Evolutionary conservation across 176 grass and related monocot species (phyloP).

Genomic region (Puccinellia tenuiflora): DNA sequence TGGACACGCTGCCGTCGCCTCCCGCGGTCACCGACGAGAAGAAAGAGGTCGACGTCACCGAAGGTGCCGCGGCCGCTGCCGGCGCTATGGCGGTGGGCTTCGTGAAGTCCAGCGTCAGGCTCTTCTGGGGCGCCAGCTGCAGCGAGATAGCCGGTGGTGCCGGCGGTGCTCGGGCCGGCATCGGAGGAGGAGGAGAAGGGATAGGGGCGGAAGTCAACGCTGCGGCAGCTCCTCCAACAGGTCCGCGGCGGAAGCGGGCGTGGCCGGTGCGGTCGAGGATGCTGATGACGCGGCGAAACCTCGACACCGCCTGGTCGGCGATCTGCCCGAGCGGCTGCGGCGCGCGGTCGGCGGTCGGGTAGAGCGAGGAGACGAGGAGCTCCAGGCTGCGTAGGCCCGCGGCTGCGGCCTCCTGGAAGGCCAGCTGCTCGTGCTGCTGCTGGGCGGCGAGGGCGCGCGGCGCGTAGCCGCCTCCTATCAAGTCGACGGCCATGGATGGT

Average conservation of each 20-base stretch:
- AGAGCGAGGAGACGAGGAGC: constrained; percentile 51
- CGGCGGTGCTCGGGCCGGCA: neutral
- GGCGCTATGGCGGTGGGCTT: constrained; percentile 9
- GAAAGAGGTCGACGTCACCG: constrained; percentile 58
- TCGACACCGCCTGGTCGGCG: constrained; percentile 55
- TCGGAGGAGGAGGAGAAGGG: neutral
- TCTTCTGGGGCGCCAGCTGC: neutral
- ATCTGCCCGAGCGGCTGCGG: constrained; percentile 51
- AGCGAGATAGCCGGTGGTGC: neutral
- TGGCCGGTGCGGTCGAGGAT: constrained; percentile 89
- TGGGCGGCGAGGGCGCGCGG: neutral
- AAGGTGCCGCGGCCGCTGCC: constrained; percentile 6
- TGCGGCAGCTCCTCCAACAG: neutral
- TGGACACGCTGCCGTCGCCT: constrained; percentile 69
- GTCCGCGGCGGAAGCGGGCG: constrained; percentile 80
- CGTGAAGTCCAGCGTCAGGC: constrained; percentile 52
- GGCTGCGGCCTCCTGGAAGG: constrained; percentile 65
- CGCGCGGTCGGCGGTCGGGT: neutral
- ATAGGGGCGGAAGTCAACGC: neutral
- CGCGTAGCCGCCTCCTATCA: constrained; percentile 27
- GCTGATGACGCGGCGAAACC: constrained; percentile 68
- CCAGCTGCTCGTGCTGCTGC: constrained; percentile 30
- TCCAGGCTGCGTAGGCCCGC: constrained; percentile 79
- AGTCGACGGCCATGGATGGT: constrained; percentile 55
- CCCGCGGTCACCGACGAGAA: constrained; percentile 54